These are phyloP conservation scores for Quercus gilva DNA, from an alignment of 306 rosid species.

Conservation along the genomic window DNA sequence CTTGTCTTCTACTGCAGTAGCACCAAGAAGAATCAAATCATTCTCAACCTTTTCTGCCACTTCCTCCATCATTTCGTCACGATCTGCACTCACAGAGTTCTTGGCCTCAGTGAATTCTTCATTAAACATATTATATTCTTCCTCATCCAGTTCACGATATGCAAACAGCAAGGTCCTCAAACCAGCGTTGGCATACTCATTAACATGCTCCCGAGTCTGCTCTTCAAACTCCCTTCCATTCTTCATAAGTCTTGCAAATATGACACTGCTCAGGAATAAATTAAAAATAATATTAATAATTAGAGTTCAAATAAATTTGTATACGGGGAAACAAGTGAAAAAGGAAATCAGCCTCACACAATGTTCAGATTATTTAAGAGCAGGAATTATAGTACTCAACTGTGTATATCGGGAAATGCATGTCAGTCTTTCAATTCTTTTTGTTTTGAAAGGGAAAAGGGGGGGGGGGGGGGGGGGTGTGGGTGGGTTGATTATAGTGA, in stretches of 20 bases:
- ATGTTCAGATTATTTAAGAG: not conserved
- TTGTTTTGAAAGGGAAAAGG: too few species aligned
- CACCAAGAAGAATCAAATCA: constrained; percentile 93
- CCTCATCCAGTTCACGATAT: constrained; percentile 69
- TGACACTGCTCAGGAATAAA: constrained; percentile 59
- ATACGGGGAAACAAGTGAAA: not conserved
- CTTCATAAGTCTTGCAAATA: constrained; percentile 84
- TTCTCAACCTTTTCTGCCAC: constrained; percentile 69
- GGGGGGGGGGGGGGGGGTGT: too few species aligned
- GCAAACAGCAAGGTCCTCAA: constrained; percentile 91
- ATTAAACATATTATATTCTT: constrained; percentile 60
- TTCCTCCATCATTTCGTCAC: constrained; percentile 67
- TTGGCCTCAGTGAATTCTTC: constrained; percentile 68
- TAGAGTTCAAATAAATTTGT: constrained; percentile 9
- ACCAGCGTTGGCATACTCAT: constrained; percentile 95
- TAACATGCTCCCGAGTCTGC: constrained; percentile 61
- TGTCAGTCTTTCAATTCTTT: too few species aligned
- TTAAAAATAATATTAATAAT: constrained; percentile 3
- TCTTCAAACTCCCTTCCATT: constrained; percentile 81
- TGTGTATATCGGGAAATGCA: not conserved
- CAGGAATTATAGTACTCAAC: not conserved
- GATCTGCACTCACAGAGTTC: constrained; percentile 70
- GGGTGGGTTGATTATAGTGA: too few species aligned
- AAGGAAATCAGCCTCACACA: not conserved
- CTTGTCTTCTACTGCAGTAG: constrained; percentile 99